Conservation (phyloP, 1,284 basidiomycete genomes). For the Athelia psychrophila region DNA sequence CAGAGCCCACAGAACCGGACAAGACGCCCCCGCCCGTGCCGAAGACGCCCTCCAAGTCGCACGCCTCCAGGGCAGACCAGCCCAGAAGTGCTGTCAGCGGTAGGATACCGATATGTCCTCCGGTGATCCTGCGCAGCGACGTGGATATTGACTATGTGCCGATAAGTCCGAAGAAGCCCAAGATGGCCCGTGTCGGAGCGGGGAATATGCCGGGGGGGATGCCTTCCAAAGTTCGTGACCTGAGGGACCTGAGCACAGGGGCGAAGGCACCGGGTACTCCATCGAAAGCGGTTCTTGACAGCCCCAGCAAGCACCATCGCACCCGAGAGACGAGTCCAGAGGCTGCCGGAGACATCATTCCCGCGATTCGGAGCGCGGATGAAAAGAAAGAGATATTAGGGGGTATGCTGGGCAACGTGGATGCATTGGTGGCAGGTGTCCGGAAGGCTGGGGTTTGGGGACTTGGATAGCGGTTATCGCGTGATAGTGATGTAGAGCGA, state of each 20-base stretch:
- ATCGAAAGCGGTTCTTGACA: not conserved
- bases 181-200: not conserved
- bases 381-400: constrained; percentile 84
- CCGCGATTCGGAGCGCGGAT: constrained; percentile 59
- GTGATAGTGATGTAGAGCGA: too few species aligned
- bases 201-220: not conserved
- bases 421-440: constrained; percentile 82
- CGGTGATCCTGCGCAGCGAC: constrained; percentile 63
- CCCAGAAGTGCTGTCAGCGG: constrained; percentile 42
- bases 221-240: not conserved
- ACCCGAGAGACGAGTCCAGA: not conserved
- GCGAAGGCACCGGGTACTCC: not conserved
- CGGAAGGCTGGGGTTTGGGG: constrained; percentile 85
- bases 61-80: not conserved
- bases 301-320: not conserved
- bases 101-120: not conserved
- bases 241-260: not conserved
- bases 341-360: not conserved
- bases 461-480: constrained; percentile 20
- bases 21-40: not conserved
- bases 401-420: constrained; percentile 84
- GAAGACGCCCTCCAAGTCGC: not conserved
- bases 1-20: constrained; percentile 6
- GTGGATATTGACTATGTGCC: constrained; percentile 58
- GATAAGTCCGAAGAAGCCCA: constrained; percentile 59